A percentile compares a stretch with the other conserved stretches of the same genome.
Evolutionary conservation across 352 stramenopile species (phyloP).

Genomic region (Phytophthora constricta): DNA sequence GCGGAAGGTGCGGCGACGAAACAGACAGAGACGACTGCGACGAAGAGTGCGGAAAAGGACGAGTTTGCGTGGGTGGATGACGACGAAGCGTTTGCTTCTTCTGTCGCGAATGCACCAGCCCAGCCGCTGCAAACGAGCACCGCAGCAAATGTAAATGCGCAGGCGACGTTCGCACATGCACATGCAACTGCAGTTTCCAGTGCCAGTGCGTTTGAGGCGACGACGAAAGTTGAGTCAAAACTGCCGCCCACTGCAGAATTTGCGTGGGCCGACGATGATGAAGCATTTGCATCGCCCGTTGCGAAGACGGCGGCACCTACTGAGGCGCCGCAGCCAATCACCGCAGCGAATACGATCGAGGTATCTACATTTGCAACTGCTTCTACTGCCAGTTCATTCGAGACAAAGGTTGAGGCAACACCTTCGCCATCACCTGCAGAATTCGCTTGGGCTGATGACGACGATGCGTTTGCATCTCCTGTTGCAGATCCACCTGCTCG

Average conservation of each 20-base stretch:
- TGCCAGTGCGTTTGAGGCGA: neutral
- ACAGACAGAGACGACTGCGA: slow-evolving; percentile 7
- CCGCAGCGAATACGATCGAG: neutral
- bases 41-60: neutral
- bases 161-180: neutral
- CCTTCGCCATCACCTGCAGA: slow-evolving; percentile 3
- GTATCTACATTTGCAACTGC: neutral
- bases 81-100: neutral
- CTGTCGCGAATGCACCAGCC: neutral
- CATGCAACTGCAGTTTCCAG: neutral
- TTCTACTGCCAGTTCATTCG: slow-evolving; percentile 9
- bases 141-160: neutral
- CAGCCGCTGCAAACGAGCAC: neutral
- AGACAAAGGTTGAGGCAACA: slow-evolving; percentile 12
- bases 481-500: no score
- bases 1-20: slow-evolving; percentile 6
- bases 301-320: slow-evolving; percentile 7
- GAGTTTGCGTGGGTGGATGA: neutral
- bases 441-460: neutral
- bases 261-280: slow-evolving; percentile 55
- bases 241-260: slow-evolving; percentile 33
- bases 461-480: neutral
- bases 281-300: slow-evolving; percentile 28
- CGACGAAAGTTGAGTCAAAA: slow-evolving; percentile 7
- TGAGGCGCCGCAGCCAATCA: slow-evolving; percentile 12